These are phyloP conservation scores for Aegilops bicornis DNA, from an alignment of 176 grass and related monocot species.

Conservation along the genomic window DNA sequence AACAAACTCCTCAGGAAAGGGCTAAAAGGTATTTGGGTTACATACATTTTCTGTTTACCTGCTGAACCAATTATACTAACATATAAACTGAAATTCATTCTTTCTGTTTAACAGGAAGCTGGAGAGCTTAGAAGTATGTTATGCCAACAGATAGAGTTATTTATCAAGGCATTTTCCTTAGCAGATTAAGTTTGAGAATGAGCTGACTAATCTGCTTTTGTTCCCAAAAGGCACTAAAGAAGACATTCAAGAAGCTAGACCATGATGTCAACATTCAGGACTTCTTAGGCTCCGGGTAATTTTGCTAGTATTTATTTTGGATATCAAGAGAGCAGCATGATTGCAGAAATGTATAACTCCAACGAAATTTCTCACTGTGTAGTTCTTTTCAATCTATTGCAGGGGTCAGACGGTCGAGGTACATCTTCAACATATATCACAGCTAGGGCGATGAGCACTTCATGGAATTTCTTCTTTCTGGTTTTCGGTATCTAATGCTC, in stretches of 20 bases:
- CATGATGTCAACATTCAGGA: constrained; percentile 87
- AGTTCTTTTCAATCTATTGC: constrained; percentile 38
- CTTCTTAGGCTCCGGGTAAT: constrained; percentile 75
- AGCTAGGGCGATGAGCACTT: constrained; percentile 5
- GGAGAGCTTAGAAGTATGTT: constrained; percentile 74
- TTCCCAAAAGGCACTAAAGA: constrained; percentile 59
- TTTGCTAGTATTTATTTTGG: not conserved
- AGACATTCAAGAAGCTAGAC: constrained; percentile 89
- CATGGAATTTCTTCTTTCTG: not conserved
- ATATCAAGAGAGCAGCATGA: not conserved
- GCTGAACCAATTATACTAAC: not conserved
- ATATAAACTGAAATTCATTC: not conserved
- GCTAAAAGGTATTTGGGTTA: constrained; percentile 59
- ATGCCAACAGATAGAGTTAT: not conserved
- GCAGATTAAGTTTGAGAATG: constrained; percentile 10
- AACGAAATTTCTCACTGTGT: constrained; percentile 9
- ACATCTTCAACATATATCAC: constrained; percentile 6
- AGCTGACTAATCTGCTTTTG: constrained; percentile 21
- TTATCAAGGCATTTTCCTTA: not conserved
- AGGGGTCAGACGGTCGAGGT: constrained; percentile 76
- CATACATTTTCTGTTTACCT: not conserved
- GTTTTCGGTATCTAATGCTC: not conserved
- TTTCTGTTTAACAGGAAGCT: constrained; percentile 50
- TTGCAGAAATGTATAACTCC: not conserved
- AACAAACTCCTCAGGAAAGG: constrained; percentile 73